phyloP scores from a whole-genome alignment of 2,329 filamentous ascomycete species.

The Cadophora luteo-olivacea region DNA sequence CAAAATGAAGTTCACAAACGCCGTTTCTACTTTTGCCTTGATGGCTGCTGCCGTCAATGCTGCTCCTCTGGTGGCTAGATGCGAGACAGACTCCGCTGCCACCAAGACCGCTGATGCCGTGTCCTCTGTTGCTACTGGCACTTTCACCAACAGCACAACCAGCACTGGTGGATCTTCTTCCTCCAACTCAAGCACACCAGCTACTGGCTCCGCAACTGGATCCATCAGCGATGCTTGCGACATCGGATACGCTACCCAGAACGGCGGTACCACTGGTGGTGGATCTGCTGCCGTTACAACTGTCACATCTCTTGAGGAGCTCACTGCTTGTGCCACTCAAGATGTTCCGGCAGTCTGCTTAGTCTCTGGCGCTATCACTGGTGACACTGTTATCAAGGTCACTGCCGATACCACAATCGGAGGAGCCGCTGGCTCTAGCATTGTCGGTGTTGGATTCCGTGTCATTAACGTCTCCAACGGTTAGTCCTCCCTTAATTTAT shows the following conservation, averaged over 20 bases:
- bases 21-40: conserved; percentile 11
- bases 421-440: conserved; percentile 45
- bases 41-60: conserved; percentile 2
- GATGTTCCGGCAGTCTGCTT: conserved; percentile 12
- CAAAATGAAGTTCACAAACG: conserved; percentile 1
- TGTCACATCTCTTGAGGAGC: conserved; percentile 56
- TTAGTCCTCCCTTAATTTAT: background rate
- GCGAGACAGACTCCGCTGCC: background rate
- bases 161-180: background rate
- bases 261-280: conserved; percentile 44
- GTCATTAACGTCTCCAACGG: conserved; percentile 58
- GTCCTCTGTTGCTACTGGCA: background rate
- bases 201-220: background rate
- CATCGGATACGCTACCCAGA: conserved; percentile 19
- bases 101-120: background rate
- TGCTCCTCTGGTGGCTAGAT: background rate
- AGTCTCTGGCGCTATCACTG: conserved; percentile 42
- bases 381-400: conserved; percentile 52
- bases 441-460: conserved; percentile 41
- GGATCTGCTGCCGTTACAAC: conserved; percentile 60
- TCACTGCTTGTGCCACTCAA: conserved; percentile 53
- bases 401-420: conserved; percentile 59
- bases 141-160: background rate
- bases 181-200: background rate
- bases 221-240: conserved; percentile 22